Conservation (phyloP, 306 rosid species). For the Hylodesmum podocarpum region DNA sequence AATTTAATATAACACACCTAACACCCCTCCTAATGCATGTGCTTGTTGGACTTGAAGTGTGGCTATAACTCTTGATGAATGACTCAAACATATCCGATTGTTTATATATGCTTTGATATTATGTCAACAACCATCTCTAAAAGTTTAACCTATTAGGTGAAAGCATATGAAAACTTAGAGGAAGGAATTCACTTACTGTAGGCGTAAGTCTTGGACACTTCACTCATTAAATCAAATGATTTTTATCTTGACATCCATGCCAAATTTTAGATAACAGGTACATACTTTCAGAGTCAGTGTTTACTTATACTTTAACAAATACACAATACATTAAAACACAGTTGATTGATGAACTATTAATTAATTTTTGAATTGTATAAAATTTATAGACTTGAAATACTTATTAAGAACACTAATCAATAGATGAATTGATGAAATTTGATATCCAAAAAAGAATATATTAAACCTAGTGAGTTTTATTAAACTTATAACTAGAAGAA, state of each 20-base stretch:
- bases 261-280: not conserved
- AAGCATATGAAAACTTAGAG: not conserved
- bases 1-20: slow-evolving; percentile 1
- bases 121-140: not conserved
- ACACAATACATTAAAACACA: not conserved
- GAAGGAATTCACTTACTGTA: not conserved
- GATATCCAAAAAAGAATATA: not conserved
- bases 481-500: not conserved
- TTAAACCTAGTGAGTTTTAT: not conserved
- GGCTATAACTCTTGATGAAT: not conserved
- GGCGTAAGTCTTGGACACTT: not conserved
- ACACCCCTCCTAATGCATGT: not conserved
- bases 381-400: not conserved
- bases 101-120: not conserved
- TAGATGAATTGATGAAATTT: not conserved
- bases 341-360: not conserved
- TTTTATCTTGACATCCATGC: not conserved
- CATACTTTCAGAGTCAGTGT: not conserved
- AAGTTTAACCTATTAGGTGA: not conserved
- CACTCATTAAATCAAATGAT: not conserved
- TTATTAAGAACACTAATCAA: not conserved
- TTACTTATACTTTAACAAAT: not conserved
- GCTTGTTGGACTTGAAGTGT: not conserved
- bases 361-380: not conserved
- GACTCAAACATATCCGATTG: not conserved